phyloP scores from a whole-genome alignment of 169 alveolate species.

The Theileria equi region DNA sequence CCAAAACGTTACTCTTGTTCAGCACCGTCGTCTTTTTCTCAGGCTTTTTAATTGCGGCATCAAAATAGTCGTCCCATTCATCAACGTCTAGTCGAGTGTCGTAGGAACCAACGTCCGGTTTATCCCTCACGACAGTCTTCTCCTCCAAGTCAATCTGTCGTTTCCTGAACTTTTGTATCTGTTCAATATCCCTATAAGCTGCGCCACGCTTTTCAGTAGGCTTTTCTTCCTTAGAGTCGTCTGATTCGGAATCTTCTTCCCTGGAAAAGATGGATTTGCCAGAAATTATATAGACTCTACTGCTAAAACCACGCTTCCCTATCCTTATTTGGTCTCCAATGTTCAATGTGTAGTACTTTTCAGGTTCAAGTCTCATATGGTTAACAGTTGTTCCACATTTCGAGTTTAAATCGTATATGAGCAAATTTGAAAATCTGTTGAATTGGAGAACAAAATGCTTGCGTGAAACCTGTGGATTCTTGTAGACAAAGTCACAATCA shows the following conservation, averaged over 20 bases:
- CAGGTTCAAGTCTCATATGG: conserved; percentile 34
- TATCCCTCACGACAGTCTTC: conserved; percentile 12
- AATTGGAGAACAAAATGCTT: conserved; percentile 53
- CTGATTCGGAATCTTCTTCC: neutral
- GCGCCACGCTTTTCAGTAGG: conserved; percentile 1
- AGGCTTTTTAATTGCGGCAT: neutral
- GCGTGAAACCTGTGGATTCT: conserved; percentile 56
- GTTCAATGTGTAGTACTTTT: conserved; percentile 32
- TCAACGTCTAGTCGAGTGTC: conserved; percentile 48
- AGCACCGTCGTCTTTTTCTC: conserved; percentile 13
- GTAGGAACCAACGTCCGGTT: conserved; percentile 44
- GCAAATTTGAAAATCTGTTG: conserved; percentile 27
- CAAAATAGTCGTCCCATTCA: conserved; percentile 61
- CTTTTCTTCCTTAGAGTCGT: neutral
- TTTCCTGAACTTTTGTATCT: conserved; percentile 28
- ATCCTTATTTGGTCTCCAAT: conserved; percentile 61
- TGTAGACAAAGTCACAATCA: conserved; percentile 55
- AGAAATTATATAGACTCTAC: conserved; percentile 38
- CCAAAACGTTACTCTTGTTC: conserved; percentile 29
- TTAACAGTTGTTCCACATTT: conserved; percentile 58
- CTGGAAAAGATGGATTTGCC: conserved; percentile 30
- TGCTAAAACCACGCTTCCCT: conserved; percentile 44
- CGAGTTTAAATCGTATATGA: conserved; percentile 50
- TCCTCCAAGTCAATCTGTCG: conserved; percentile 3
- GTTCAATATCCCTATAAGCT: conserved; percentile 2